Evolutionary conservation across 2,329 filamentous ascomycete genomes (phyloP).

Genomic region (Fusarium aywerte): DNA sequence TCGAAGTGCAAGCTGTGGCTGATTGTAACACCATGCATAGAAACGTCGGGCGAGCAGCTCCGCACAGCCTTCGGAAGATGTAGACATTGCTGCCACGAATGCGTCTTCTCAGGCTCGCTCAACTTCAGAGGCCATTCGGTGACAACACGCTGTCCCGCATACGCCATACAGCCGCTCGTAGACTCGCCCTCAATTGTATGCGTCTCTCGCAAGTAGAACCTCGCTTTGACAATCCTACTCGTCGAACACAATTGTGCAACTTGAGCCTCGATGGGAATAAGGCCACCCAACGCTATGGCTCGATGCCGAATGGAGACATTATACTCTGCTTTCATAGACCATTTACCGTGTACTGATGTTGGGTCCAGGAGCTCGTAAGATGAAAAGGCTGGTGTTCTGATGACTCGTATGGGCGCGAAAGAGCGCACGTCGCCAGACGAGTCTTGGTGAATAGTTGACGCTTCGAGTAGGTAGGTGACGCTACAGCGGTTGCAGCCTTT

Average conservation of each 20-base stretch:
- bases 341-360: neutral
- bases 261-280: constrained; percentile 5
- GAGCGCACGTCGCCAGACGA: neutral
- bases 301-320: constrained; percentile 2
- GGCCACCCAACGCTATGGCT: neutral
- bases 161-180: fast-evolving
- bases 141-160: neutral
- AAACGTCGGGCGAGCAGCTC: constrained; percentile 1
- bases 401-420: neutral
- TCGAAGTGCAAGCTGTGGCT: constrained; percentile 1
- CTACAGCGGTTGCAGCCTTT: constrained; percentile 9
- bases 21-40: neutral
- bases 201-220: neutral
- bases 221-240: neutral
- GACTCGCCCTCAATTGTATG: neutral
- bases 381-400: neutral
- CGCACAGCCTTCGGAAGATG: constrained; percentile 1
- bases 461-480: neutral
- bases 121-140: constrained; percentile 10
- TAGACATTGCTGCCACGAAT: constrained; percentile 16
- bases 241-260: neutral
- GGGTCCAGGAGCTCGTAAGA: constrained; percentile 24
- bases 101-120: fast-evolving
- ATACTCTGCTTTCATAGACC: constrained; percentile 1
- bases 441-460: neutral